These are phyloP conservation scores for Pseudogymnoascus sp. DNA, from an alignment of 2,329 filamentous ascomycete genomes.

Conservation along the genomic window DNA sequence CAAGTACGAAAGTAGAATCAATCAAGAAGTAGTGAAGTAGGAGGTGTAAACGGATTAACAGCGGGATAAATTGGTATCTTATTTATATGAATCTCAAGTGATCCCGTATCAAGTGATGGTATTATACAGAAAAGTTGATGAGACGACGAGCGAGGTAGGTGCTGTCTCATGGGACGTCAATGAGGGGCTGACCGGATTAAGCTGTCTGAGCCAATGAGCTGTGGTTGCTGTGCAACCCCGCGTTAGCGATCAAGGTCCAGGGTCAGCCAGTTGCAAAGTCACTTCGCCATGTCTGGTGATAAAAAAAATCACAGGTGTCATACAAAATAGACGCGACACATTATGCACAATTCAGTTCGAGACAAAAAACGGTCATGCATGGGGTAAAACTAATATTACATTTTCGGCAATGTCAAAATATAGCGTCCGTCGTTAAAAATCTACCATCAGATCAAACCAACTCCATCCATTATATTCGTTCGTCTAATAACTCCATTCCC, in stretches of 20 bases:
- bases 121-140: background rate
- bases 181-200: conserved; percentile 1
- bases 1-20: background rate
- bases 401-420: background rate
- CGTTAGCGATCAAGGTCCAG: background rate
- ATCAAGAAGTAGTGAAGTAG: background rate
- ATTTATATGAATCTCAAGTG: background rate
- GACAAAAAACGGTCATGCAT: background rate
- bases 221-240: background rate
- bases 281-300: background rate
- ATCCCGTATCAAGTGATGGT: background rate
- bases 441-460: background rate
- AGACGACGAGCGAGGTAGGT: background rate
- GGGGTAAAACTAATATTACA: background rate
- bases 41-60: background rate
- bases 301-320: background rate
- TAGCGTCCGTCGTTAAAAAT: background rate
- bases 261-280: background rate
- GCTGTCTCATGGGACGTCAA: background rate
- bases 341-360: background rate
- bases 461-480: background rate
- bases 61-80: background rate
- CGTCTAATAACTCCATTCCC: conserved; percentile 10
- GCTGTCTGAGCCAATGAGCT: background rate
- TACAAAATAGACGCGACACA: background rate